Percentiles rank a stretch among this genome's conserved stretches.
These are phyloP conservation scores for Lepidium aucheri DNA, from an alignment of 345 rosid genomes.

Conservation along the genomic window DNA sequence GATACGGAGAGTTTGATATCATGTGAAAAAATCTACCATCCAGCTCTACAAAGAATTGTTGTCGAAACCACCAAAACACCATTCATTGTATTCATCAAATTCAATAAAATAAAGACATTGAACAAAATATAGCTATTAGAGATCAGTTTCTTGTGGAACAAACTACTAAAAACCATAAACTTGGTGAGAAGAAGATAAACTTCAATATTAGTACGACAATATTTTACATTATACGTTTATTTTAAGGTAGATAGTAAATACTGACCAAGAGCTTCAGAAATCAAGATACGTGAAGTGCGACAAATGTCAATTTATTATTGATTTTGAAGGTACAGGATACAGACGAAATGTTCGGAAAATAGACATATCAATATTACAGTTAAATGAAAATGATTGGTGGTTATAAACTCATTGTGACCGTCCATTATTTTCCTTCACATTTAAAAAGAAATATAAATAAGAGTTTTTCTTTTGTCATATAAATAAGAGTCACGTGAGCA, in stretches of 20 bases:
- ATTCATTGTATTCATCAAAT: too few species aligned
- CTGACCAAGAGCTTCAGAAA: background rate
- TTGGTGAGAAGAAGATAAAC: background rate
- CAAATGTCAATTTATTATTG: background rate
- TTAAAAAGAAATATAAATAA: background rate
- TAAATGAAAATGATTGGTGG: slow-evolving; percentile 22
- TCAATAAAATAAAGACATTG: too few species aligned
- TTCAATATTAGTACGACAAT: background rate
- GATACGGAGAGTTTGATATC: too few species aligned
- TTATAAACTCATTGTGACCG: slow-evolving; percentile 19
- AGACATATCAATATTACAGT: slow-evolving; percentile 4
- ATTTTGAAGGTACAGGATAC: background rate
- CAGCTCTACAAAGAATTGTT: too few species aligned
- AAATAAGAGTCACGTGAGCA: too few species aligned
- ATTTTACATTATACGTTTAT: background rate
- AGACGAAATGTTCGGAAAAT: background rate
- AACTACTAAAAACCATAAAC: background rate
- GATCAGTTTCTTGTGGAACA: too few species aligned
- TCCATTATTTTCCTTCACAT: background rate
- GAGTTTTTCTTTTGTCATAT: too few species aligned
- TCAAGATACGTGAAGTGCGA: background rate
- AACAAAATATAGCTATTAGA: too few species aligned
- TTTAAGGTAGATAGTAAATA: background rate
- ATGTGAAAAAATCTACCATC: too few species aligned
- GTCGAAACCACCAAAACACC: too few species aligned